These are phyloP conservation scores for Coniella lustricola DNA, from an alignment of 2,329 filamentous ascomycete species.

Conservation along the genomic window DNA sequence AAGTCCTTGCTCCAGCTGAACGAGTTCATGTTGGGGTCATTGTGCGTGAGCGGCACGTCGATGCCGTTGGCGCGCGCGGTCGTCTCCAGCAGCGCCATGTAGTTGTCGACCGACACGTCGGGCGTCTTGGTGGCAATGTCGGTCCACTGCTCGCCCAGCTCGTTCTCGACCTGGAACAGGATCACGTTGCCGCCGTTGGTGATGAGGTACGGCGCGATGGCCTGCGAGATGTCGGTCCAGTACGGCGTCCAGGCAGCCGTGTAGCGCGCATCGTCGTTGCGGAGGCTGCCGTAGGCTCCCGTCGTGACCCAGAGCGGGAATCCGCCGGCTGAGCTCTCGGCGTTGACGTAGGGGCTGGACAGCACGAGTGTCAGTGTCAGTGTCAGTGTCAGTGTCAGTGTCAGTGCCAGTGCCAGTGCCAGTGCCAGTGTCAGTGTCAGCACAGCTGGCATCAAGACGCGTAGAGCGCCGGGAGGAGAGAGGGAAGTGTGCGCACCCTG, in stretches of 20 bases:
- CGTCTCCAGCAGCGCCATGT: conserved; percentile 51
- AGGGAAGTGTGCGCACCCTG: conserved; percentile 30
- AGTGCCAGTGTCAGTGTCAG: no score
- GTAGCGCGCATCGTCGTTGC: conserved; percentile 46
- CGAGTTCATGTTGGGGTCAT: conserved; percentile 52
- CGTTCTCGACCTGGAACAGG: conserved; percentile 52
- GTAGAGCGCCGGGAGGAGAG: no score
- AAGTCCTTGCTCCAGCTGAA: conserved; percentile 56
- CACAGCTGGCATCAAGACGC: no score
- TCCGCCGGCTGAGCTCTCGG: conserved; percentile 55
- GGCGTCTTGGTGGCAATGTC: conserved; percentile 35
- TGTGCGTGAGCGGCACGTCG: conserved; percentile 49
- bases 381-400: neutral
- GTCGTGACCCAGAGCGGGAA: conserved; percentile 58
- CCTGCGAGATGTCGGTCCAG: conserved; percentile 40
- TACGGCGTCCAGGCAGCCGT: conserved; percentile 48
- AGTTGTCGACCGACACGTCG: conserved; percentile 41
- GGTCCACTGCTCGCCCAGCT: conserved; percentile 39
- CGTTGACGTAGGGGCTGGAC: conserved; percentile 51
- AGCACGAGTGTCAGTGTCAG: neutral
- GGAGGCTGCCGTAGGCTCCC: conserved; percentile 46
- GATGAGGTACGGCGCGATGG: conserved; percentile 46
- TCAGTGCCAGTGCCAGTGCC: no score
- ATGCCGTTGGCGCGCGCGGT: conserved; percentile 50
- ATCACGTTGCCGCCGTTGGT: conserved; percentile 51